Conservation (phyloP, 2,329 filamentous ascomycete genomes). For the Xylariales sp. region DNA sequence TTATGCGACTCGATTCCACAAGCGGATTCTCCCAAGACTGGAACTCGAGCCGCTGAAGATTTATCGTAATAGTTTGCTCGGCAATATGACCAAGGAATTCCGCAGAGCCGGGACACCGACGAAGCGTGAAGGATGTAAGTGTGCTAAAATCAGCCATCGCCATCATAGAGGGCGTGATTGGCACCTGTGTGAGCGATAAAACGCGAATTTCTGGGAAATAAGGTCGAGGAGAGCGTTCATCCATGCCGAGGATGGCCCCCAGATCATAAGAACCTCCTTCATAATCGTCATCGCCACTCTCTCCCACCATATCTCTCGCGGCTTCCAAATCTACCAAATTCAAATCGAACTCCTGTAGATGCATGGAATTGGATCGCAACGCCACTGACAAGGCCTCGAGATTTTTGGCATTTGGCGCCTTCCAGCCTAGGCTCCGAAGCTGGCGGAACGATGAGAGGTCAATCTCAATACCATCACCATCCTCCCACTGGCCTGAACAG, state of each 20-base stretch:
- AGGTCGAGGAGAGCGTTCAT: neutral
- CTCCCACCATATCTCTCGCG: neutral
- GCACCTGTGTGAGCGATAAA: neutral
- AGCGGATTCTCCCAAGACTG: neutral
- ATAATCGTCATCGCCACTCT: neutral
- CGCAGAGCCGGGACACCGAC: neutral
- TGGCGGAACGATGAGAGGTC: slow-evolving; percentile 7
- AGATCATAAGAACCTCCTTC: neutral
- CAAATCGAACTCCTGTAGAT: neutral
- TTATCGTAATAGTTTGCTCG: neutral
- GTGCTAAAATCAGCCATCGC: neutral
- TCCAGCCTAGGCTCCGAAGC: slow-evolving; percentile 7
- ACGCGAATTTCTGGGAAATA: neutral
- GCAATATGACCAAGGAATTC: neutral
- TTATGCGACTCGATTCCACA: neutral
- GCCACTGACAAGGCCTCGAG: neutral
- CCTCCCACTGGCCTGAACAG: neutral
- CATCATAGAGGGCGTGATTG: neutral
- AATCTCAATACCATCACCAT: neutral
- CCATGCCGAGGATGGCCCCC: neutral
- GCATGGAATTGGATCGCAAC: neutral
- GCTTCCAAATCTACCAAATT: neutral
- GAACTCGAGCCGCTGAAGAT: neutral
- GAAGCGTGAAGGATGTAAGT: neutral
- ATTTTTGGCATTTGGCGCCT: neutral